Evolutionary conservation across 495 filamentous ascomycete species (phyloP).

Genomic region (Xylaria scruposa): DNA sequence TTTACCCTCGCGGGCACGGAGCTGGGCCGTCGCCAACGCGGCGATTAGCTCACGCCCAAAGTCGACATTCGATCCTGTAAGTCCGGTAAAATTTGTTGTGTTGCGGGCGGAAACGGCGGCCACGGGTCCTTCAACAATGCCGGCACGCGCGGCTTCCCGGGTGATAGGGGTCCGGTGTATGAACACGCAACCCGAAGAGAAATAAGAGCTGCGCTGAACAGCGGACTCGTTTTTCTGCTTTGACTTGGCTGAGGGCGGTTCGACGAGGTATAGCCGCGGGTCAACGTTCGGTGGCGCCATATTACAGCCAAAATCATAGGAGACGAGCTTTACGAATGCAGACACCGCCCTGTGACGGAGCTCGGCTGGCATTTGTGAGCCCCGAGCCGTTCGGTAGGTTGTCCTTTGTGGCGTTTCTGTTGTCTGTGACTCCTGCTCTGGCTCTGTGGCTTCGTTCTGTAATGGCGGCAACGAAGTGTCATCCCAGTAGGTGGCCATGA

Average conservation of each 20-base stretch:
- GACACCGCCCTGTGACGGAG: constrained; percentile 73
- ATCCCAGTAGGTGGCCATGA: constrained; percentile 59
- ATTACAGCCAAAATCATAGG: constrained; percentile 82
- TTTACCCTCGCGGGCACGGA: constrained; percentile 75
- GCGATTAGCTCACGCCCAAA: constrained; percentile 75
- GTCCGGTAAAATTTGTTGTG: constrained; percentile 55
- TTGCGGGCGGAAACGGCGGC: constrained; percentile 65
- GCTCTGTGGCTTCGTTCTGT: constrained; percentile 16
- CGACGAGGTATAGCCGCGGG: constrained; percentile 63
- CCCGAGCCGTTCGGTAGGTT: constrained; percentile 62
- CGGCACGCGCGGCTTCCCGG: constrained; percentile 70
- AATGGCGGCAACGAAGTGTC: constrained; percentile 53
- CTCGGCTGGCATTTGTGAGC: constrained; percentile 76
- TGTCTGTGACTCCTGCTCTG: constrained; percentile 27
- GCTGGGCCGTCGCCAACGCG: constrained; percentile 80
- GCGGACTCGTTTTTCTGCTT: constrained; percentile 52
- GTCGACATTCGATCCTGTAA: constrained; percentile 65
- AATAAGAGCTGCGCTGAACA: constrained; percentile 53
- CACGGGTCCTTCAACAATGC: constrained; percentile 79
- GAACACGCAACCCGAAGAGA: constrained; percentile 59
- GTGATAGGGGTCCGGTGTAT: constrained; percentile 73
- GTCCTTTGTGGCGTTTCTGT: constrained; percentile 30
- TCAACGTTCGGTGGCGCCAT: constrained; percentile 66
- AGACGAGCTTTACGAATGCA: constrained; percentile 77
- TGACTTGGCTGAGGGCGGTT: constrained; percentile 36